A percentile compares a stretch with the other conserved stretches of the same genome.
These are phyloP conservation scores for Graphiopsis chlorocephala DNA, from an alignment of 2,329 filamentous ascomycete genomes.

Conservation along the genomic window DNA sequence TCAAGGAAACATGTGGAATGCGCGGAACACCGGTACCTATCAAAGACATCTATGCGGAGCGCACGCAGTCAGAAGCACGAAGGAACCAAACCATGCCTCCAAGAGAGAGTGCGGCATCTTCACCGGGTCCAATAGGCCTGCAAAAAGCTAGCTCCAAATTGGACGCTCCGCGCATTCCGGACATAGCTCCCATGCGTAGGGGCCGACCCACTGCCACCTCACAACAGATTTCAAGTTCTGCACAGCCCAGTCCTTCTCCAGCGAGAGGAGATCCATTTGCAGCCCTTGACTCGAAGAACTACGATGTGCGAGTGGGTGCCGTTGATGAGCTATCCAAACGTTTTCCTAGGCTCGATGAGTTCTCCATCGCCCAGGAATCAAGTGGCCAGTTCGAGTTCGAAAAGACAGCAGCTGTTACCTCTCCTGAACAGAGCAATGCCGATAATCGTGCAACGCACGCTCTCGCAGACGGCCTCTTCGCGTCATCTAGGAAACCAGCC, in stretches of 20 bases:
- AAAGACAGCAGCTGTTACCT: constrained; percentile 13
- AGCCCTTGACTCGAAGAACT: constrained; percentile 70
- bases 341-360: constrained; percentile 91
- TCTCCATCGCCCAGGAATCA: constrained; percentile 82
- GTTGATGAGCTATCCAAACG: constrained; percentile 78
- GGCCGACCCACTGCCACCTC: constrained; percentile 63
- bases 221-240: constrained; percentile 41
- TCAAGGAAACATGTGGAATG: constrained; percentile 85
- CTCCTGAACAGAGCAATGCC: constrained; percentile 49
- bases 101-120: constrained; percentile 42
- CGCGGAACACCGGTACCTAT: constrained; percentile 80
- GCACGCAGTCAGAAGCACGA: constrained; percentile 63
- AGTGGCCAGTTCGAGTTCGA: constrained; percentile 78
- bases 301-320: constrained; percentile 47
- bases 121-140: constrained; percentile 60
- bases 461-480: constrained; percentile 82
- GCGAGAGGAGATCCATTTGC: constrained; percentile 84
- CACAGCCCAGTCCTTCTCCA: constrained; percentile 43
- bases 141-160: constrained; percentile 74
- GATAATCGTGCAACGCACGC: constrained; percentile 70
- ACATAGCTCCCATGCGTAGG: constrained; percentile 90
- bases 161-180: constrained; percentile 71
- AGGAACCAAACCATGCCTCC: constrained; percentile 59
- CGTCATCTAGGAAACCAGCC: constrained; percentile 14
- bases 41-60: constrained; percentile 63